Base-by-base conservation (phyloP, 768 basidiomycete species). In the Auriculariales sp. region DNA sequence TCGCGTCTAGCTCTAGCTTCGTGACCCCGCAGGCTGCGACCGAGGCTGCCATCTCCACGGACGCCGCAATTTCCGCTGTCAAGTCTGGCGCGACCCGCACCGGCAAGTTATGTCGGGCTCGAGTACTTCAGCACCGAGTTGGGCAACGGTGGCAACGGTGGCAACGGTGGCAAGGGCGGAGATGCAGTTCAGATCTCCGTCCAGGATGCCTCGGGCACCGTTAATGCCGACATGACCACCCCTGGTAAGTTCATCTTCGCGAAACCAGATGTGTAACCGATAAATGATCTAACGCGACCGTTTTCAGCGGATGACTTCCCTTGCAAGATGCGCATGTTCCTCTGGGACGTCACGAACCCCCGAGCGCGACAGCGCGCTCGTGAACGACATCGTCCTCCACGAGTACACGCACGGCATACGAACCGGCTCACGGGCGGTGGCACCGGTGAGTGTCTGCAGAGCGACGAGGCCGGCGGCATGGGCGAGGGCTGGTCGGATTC, bases 401-500 rank as follows among this genome's bases (percentile, higher is more conserved):
- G 59, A 61, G 48, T 56, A 57, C 49, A 55, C 59, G 44, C 70
- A 71, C 56, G 69, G 70, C 48, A 58, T 69, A 69, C 68, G 15
- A 71, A 69, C 29, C 62, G 70, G 34, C 56, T 71, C 17, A 70
- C 69, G 11, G 70, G 70, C 50, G 46, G 46, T 17, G 17, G 33
- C 14, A 36, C 42, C 14, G 31, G 24, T 25, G 47, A 49, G 3
- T 57, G 54, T 49, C 42, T 54, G 34, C 39, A 46, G 19, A 54
- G 51, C 7, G 42, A 46, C 14, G 67, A 68, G 51, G 61, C 66
- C 9, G 65, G 64, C 39, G 67, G 67, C 33, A 66, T 66, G 63
- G 70, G 70, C 36, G 70, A 71, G 55, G 68, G 69, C 22, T 67
- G 66, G 65, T 64, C 62, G 33, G 66, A 65, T 53, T 58, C 60